phyloP scores from a whole-genome alignment of 2,329 filamentous ascomycete species.

The Xylaria sp. region DNA sequence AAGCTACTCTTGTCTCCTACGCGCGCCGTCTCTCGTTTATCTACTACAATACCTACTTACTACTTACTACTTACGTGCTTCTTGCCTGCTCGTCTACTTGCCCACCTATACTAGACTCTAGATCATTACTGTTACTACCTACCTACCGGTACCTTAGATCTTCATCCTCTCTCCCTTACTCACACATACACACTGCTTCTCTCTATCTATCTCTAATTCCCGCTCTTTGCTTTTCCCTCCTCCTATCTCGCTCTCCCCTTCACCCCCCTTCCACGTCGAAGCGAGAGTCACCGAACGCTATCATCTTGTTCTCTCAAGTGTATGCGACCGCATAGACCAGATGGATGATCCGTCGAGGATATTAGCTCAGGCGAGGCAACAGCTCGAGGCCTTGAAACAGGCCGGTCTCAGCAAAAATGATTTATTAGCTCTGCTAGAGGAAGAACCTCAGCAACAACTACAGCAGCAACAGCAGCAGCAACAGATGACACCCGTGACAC shows the following conservation, averaged over 20 bases:
- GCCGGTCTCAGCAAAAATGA: slow-evolving; percentile 50
- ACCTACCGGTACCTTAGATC: neutral
- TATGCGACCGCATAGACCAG: slow-evolving; percentile 28
- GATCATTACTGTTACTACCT: neutral
- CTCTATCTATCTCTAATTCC: neutral
- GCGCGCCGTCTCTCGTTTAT: slow-evolving; percentile 29
- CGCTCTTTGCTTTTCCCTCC: neutral
- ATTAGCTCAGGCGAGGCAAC: slow-evolving; percentile 49
- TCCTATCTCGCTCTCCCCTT: neutral
- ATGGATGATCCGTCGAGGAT: slow-evolving; percentile 51
- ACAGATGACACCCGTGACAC: slow-evolving; percentile 27
- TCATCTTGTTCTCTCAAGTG: slow-evolving; percentile 1
- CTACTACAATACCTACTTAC: too few relatives aligned
- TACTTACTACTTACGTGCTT: slow-evolving; percentile 5
- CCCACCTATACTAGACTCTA: neutral
- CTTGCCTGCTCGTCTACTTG: neutral
- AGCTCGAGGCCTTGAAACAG: slow-evolving; percentile 51
- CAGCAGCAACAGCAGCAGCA: slow-evolving; percentile 34
- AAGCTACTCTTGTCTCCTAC: neutral
- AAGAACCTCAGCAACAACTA: slow-evolving; percentile 42
- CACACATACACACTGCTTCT: neutral
- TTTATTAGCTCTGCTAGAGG: slow-evolving; percentile 47
- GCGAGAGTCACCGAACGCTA: neutral
- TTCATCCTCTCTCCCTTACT: neutral
- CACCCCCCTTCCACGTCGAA: slow-evolving; percentile 1